phyloP scores from a whole-genome alignment of 202 grass and related monocot genomes.

The Schoenoplectus tabernaemontani region DNA sequence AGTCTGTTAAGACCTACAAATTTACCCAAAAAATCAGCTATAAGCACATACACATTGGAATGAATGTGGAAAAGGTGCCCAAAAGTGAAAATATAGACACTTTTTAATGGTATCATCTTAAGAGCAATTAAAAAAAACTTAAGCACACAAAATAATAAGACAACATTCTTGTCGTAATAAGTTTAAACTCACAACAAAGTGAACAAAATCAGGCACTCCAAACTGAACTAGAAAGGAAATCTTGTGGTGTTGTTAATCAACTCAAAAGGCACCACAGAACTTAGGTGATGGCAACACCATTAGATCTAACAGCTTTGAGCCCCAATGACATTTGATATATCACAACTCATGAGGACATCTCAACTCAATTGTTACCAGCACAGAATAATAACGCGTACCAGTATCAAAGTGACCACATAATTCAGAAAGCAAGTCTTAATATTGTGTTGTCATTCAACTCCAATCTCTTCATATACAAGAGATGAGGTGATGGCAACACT shows the following conservation, averaged over 20 bases:
- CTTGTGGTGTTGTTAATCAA: not conserved
- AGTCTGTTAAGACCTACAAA: not conserved
- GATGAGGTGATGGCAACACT: constrained; percentile 28
- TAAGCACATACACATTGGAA: not conserved
- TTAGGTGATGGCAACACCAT: not conserved
- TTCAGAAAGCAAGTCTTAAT: not conserved
- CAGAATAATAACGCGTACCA: not conserved
- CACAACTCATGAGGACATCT: no score
- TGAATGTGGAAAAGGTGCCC: not conserved
- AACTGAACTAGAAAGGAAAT: not conserved
- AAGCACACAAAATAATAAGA: not conserved
- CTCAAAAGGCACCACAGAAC: not conserved
- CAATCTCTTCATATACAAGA: not conserved
- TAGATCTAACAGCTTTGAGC: not conserved
- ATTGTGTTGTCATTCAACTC: constrained; percentile 14
- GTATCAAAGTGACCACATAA: not conserved
- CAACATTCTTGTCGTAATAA: not conserved
- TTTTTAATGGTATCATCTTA: not conserved
- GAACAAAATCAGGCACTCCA: not conserved
- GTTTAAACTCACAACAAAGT: not conserved
- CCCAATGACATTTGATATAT: not conserved
- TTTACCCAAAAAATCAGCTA: not conserved
- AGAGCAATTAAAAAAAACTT: not conserved
- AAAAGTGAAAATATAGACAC: not conserved
- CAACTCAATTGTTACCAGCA: not conserved